Percentiles rank a stretch among this genome's conserved stretches.
Conservation (phyloP, 2,329 filamentous ascomycete genomes). For the Ophiostoma sp. region DNA sequence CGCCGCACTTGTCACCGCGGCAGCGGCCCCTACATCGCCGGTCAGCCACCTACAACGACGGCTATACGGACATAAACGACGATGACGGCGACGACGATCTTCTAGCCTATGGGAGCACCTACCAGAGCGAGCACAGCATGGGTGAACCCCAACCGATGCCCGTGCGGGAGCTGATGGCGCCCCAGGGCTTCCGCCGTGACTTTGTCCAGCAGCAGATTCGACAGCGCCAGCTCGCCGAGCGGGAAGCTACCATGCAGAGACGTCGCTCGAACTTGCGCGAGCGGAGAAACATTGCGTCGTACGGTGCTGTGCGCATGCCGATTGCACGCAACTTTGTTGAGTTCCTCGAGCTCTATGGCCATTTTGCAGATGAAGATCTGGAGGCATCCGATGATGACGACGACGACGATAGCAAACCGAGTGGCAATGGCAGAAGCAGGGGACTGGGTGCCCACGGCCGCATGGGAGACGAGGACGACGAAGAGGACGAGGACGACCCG, state of each 20-base stretch:
- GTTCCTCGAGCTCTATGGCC: conserved; percentile 69
- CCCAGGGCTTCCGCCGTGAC: conserved; percentile 46
- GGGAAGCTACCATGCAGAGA: conserved; percentile 29
- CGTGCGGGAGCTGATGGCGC: conserved; percentile 36
- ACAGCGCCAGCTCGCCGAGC: conserved; percentile 33
- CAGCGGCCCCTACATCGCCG: conserved; percentile 37
- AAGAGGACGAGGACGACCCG: neutral
- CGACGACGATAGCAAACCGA: conserved; percentile 28
- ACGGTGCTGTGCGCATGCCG: conserved; percentile 36
- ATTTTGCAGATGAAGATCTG: conserved; percentile 69
- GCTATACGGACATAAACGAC: neutral
- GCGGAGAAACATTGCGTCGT: conserved; percentile 14
- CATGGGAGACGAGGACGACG: neutral
- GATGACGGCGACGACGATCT: conserved; percentile 9
- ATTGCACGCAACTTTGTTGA: conserved; percentile 67
- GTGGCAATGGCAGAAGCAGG: conserved; percentile 36
- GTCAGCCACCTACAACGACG: conserved; percentile 48
- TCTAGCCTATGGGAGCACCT: neutral
- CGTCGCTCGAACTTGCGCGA: conserved; percentile 23
- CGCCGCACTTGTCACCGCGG: neutral
- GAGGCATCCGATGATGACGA: conserved; percentile 54
- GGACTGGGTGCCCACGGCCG: neutral
- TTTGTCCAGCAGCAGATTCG: conserved; percentile 36
- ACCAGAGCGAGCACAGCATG: conserved; percentile 15
- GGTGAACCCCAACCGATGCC: conserved; percentile 29